Percentiles rank a stretch among this genome's conserved stretches.
These are phyloP conservation scores for Solanum medicagineum DNA, from an alignment of 257 asterid species.

Conservation along the genomic window DNA sequence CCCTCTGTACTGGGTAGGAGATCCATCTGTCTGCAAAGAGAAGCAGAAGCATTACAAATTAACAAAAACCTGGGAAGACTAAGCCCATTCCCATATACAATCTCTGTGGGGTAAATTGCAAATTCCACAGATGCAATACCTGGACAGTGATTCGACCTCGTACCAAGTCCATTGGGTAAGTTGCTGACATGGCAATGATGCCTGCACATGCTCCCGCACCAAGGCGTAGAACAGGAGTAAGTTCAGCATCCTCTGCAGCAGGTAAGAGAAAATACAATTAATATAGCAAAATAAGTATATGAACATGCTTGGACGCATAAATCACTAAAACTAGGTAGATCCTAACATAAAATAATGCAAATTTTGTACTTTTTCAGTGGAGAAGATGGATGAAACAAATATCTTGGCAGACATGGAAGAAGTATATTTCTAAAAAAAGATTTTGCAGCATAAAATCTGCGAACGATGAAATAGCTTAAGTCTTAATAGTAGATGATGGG, in stretches of 20 bases:
- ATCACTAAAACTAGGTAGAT: background rate
- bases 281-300: background rate
- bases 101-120: background rate
- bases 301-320: background rate
- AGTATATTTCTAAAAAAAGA: background rate
- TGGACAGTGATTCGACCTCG: slow-evolving; percentile 96
- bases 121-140: slow-evolving; percentile 21
- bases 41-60: slow-evolving; percentile 2
- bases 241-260: slow-evolving; percentile 69
- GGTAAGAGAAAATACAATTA: background rate
- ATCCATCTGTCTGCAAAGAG: slow-evolving; percentile 63
- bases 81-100: too few relatives aligned
- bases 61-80: background rate
- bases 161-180: slow-evolving; percentile 99
- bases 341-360: background rate
- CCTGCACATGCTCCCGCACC: slow-evolving; percentile 99
- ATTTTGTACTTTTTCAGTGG: background rate
- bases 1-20: slow-evolving; percentile 91
- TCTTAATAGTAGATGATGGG: background rate
- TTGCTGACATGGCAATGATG: slow-evolving; percentile 97
- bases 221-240: slow-evolving; percentile 79
- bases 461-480: background rate
- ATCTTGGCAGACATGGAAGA: background rate
- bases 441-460: background rate
- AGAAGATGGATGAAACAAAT: background rate